Conservation (phyloP, 2,329 filamentous ascomycete species). For the Zasmidium cellare region DNA sequence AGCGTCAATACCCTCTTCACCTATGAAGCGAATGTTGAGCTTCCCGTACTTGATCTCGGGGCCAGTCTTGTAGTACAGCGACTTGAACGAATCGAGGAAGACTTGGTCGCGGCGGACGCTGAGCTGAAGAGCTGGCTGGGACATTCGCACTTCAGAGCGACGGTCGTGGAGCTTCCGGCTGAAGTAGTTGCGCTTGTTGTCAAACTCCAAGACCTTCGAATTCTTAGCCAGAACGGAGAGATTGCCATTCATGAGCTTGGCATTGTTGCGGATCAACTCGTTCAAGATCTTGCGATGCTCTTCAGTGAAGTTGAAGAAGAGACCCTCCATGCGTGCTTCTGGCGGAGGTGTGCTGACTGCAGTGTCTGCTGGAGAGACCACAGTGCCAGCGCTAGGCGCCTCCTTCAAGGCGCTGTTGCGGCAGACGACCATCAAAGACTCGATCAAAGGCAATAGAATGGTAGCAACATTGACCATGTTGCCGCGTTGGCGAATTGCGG, state of each 20-base stretch:
- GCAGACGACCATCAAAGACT: constrained; percentile 98
- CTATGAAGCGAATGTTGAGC: constrained; percentile 94
- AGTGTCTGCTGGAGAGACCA: constrained; percentile 37
- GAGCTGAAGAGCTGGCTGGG: constrained; percentile 77
- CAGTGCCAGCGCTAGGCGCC: constrained; percentile 57
- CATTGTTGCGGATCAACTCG: constrained; percentile 93
- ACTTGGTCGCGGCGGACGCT: constrained; percentile 90
- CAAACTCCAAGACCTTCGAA: constrained; percentile 96
- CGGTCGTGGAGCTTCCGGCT: constrained; percentile 85
- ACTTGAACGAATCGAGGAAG: constrained; percentile 97
- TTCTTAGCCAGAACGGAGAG: constrained; percentile 97
- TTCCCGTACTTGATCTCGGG: constrained; percentile 99
- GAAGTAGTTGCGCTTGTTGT: constrained; percentile 99
- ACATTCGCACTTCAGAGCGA: constrained; percentile 67
- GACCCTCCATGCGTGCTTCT: constrained; percentile 77
- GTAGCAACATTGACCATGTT: constrained; percentile 97
- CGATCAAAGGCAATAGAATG: constrained; percentile 89
- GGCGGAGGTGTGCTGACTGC: constrained; percentile 71
- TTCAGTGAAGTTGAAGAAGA: constrained; percentile 98
- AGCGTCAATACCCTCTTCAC: constrained; percentile 95
- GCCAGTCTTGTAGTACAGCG: constrained; percentile 93
- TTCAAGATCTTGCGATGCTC: constrained; percentile 97
- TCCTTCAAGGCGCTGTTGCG: constrained; percentile 90
- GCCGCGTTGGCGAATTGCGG: constrained; percentile 84
- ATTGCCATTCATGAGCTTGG: constrained; percentile 97